Evolutionary conservation across 129 eudicot species (phyloP), one percentile per base, ranked within the genome.

Genomic region (Flaveria sonorensis): DNA sequence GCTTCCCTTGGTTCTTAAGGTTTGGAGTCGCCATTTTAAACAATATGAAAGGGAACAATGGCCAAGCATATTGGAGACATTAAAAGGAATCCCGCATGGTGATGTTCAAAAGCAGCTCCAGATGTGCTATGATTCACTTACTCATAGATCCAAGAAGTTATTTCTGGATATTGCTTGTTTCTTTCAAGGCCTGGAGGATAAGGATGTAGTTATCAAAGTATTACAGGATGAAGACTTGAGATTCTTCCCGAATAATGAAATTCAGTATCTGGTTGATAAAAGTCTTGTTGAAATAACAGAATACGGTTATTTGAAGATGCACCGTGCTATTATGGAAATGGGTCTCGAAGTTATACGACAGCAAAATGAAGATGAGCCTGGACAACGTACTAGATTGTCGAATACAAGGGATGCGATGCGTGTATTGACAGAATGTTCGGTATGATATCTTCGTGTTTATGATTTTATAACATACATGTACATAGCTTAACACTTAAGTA

Each of bases 91-190:
- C 14, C 85, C 85, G 1, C 68, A 69, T 55, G 61, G 4, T 19
- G 77, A 81, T 55, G 63, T 70, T 26, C 71, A 74, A 32, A 32
- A 24, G 57, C 48, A 75, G 28, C 81, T 81, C 7, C 50, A 50
- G 18, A 16, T 75, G 24, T 69, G 85, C 68, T 81, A 65, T 40
- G 81, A 81, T 26, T 36, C 78, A 30, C 67, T 81, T 68, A 30
- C 73, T 60, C 46, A 68, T 1, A 75, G 21, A 28, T 64, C 60
- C 69, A 70, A 70, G 55, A 55, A 62, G 59, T 67, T 76, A 46
- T 79, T 79, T 70, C 32, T 79, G 0, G 82, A 79, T 71, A 79
- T 71, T 62, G 71, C 71, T 6, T 73, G 68, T 73, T 73, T 80
- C 74, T 80, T 80, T 60, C 14, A 23, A 42, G 75, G 61, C 18